phyloP scores from a whole-genome alignment of 345 rosid genomes.

The Gynandropsis gynandra region DNA sequence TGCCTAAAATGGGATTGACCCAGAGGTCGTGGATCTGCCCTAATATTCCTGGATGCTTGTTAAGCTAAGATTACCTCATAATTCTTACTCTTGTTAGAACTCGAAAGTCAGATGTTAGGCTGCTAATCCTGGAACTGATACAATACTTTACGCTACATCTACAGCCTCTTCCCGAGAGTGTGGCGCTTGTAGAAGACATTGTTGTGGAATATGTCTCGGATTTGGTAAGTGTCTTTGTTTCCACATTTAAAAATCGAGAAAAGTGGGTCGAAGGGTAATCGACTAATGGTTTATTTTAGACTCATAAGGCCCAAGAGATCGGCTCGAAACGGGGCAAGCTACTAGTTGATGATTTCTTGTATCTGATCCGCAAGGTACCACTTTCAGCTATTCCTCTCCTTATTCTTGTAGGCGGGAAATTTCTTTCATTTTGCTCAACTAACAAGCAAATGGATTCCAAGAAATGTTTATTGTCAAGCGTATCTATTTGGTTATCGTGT shows the following conservation, averaged over 20 bases:
- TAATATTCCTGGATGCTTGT: too few species aligned
- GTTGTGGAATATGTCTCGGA: constrained; percentile 88
- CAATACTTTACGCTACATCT: constrained; percentile 1
- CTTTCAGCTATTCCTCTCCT: background rate
- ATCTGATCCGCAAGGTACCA: constrained; percentile 73
- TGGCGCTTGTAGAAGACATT: constrained; percentile 88
- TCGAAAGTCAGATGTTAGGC: too few species aligned
- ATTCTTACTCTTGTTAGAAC: background rate
- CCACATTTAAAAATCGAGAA: constrained; percentile 1
- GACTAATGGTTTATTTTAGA: constrained; percentile 33
- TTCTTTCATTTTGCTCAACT: background rate
- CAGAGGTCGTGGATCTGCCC: too few species aligned
- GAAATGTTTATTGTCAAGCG: background rate
- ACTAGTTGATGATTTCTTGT: constrained; percentile 78
- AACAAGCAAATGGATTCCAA: background rate
- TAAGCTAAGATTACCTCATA: too few species aligned
- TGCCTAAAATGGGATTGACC: too few species aligned
- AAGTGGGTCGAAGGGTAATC: background rate
- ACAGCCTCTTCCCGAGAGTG: constrained; percentile 92
- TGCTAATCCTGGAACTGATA: background rate
- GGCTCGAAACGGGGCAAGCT: constrained; percentile 82
- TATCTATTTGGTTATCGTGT: constrained; percentile 19
- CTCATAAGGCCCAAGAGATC: constrained; percentile 82
- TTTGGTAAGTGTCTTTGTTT: constrained; percentile 43
- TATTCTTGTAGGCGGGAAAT: background rate